Evolutionary conservation across 2,329 filamentous ascomycete species (phyloP), one percentile per base, ranked within the genome.

Genomic region (Sphaerulina vaccinii): DNA sequence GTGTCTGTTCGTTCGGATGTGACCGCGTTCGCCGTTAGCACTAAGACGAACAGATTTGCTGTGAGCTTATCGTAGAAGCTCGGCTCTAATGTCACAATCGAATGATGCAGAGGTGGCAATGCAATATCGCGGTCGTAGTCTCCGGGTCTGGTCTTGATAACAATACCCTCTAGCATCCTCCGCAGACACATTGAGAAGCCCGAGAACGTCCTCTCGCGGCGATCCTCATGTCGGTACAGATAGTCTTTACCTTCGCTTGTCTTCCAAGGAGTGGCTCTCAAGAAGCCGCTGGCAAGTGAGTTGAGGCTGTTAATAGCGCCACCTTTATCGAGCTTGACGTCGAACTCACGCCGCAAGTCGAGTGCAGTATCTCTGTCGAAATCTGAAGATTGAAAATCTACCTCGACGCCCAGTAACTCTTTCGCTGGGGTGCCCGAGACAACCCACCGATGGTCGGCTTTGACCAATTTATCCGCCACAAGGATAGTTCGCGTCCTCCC

Each of bases 381-480:
- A 32, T 56, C 23, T 51, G 21, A 51, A 36, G 3, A 36, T 50
- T 40, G 73, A 21, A 82, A 65, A 49, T 80, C 80, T 10, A 85
- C 75, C 55, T 89, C 83, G 0, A 90, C 79, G 0, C 91, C 90
- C 50, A 90, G 88, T 0, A 96, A 74, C 8, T 90, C 88, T 56
- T 85, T 85, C 0, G 90, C 90, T 2, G 92, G 92, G 0, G 92
- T 97, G 50, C 92, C 92, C 1, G 88, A 95, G 0, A 96, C 86
- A 3, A 95, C 83, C 92, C 92, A 96, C 8, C 87, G 82, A 15
- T 88, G 81, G 40, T 90, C 85, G 13, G 90, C 73, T 32, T 65
- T 69, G 3, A 78, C 67, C 19, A 85, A 74, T 44, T 76, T 72
- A 29, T 78, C 71, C 4, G 82, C 72, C 7, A 84, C 73, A 13